Evolutionary conservation across 371 early-diverging fungal genomes (phyloP), one percentile per base, ranked within the genome.

Genomic region (Apophysomyces elegans): DNA sequence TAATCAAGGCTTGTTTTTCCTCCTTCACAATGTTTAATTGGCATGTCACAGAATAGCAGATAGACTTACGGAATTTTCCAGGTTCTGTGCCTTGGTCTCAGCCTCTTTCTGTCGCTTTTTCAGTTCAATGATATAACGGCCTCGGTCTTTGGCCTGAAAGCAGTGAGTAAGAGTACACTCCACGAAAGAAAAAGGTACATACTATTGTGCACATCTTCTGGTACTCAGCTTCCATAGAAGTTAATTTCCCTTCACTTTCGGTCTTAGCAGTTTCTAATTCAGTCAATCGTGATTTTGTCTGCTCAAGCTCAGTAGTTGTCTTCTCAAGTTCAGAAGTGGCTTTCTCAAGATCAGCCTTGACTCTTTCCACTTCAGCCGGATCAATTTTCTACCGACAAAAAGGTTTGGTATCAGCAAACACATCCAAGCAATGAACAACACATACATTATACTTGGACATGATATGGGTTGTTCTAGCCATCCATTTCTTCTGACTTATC

Each of bases 401-500:
- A 14, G 46, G 6, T 13, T 41, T 21, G n/a, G n/a, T 54, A 12
- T 46, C 44, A 54, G 13, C 6, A n/a, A 14, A 47, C 41, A 13
- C 6, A 8, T 43, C 32, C 12, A 38, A 8, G 38, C 4, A 13
- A 21, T 50, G 7, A 35, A 58, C 13, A 35, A 36, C 13, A 41
- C 65, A 62, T 64, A 71, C 72, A 64, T 71, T 71, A 26, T 67
- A 63, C 37, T 67, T 64, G 5, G 67, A 62, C 59, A 71, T 56
- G 32, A 71, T 62, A 37, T 66, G 62, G 9, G 67, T 36, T n/a
- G 63, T 64, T 7, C 72, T 64, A 21, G 63, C 63, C 16, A 54
- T 65, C 72, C 72, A 71, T 60, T 64, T 68, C 38, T 64, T 62
- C 50, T 65, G 64, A 50, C 62, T 59, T 9, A 56, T 57, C 14